These are phyloP conservation scores for Talaromyces sp. DNA, from an alignment of 2,329 filamentous ascomycete genomes.

Conservation along the genomic window DNA sequence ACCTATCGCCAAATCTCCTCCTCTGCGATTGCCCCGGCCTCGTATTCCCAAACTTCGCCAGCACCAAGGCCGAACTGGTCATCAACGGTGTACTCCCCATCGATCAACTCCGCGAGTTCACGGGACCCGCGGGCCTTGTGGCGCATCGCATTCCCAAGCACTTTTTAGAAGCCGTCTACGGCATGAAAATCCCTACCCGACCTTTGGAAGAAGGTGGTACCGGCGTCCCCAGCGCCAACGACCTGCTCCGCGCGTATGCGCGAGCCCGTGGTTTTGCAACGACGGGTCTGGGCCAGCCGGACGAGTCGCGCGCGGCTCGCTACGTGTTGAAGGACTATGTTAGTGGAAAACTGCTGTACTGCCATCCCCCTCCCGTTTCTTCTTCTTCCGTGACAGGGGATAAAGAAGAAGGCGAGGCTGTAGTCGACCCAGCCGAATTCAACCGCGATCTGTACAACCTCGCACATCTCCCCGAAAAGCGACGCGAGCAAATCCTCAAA, in stretches of 20 bases:
- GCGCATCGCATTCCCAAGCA: conserved; percentile 77
- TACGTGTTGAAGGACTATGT: conserved; percentile 96
- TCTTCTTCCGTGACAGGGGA: conserved; percentile 39
- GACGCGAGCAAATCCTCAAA: conserved; percentile 56
- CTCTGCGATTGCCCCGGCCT: conserved; percentile 98
- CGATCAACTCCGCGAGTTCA: conserved; percentile 91
- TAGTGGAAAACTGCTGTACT: conserved; percentile 89
- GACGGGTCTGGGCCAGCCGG: conserved; percentile 81
- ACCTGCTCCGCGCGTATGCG: conserved; percentile 82
- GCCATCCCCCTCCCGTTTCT: conserved; percentile 69
- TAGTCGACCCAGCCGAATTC: conserved; percentile 70
- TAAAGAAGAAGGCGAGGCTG: conserved; percentile 28
- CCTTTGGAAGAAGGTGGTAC: conserved; percentile 89
- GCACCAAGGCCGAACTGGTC: conserved; percentile 92
- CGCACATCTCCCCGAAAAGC: conserved; percentile 74
- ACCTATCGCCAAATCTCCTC: conserved; percentile 82
- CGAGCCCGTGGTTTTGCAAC: conserved; percentile 86
- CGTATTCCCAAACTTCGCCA: conserved; percentile 96
- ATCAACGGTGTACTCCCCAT: conserved; percentile 94
- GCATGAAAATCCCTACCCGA: conserved; percentile 77
- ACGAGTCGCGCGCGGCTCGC: conserved; percentile 86
- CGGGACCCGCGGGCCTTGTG: conserved; percentile 77
- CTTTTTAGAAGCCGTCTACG: conserved; percentile 90
- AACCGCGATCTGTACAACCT: conserved; percentile 86
- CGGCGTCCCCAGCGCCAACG: conserved; percentile 76